These are phyloP conservation scores for Septoria linicola DNA, from an alignment of 2,329 filamentous ascomycete genomes.

Conservation along the genomic window DNA sequence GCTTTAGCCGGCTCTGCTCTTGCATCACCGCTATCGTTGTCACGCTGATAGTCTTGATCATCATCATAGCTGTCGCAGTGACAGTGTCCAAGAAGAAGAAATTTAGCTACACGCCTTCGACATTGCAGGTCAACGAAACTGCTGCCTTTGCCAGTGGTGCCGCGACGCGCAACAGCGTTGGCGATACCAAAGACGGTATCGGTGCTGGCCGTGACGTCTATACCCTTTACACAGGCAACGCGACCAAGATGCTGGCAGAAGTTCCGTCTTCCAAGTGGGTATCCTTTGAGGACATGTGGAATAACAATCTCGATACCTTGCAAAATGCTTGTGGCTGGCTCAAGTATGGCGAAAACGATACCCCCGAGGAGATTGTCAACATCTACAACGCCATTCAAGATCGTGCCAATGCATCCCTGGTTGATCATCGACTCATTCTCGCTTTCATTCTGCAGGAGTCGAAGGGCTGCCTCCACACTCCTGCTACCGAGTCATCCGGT, in stretches of 20 bases:
- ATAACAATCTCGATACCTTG: constrained; percentile 36
- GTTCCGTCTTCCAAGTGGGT: constrained; percentile 23
- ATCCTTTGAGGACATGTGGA: constrained; percentile 37
- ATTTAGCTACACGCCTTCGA: constrained; percentile 34
- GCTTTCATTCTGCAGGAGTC: constrained; percentile 22
- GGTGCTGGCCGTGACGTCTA: constrained; percentile 32
- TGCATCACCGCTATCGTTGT: constrained; percentile 25
- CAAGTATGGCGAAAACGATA: constrained; percentile 36
- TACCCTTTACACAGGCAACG: constrained; percentile 36
- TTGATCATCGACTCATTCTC: constrained; percentile 23
- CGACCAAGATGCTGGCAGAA: constrained; percentile 23
- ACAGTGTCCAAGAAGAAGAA: constrained; percentile 27
- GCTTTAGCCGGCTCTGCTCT: constrained; percentile 23
- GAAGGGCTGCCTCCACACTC: constrained; percentile 19
- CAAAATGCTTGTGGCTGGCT: constrained; percentile 38
- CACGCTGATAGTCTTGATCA: constrained; percentile 25
- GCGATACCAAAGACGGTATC: constrained; percentile 27
- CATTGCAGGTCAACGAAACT: constrained; percentile 34
- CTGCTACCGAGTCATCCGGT: constrained; percentile 16
- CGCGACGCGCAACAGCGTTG: constrained; percentile 33
- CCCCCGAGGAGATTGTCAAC: constrained; percentile 17
- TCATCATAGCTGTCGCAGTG: constrained; percentile 28
- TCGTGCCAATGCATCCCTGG: constrained; percentile 20
- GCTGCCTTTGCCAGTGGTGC: constrained; percentile 32
- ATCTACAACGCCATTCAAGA: constrained; percentile 26